phyloP scores from a whole-genome alignment of 2,329 filamentous ascomycete genomes.

The Emmonsia crescens region DNA sequence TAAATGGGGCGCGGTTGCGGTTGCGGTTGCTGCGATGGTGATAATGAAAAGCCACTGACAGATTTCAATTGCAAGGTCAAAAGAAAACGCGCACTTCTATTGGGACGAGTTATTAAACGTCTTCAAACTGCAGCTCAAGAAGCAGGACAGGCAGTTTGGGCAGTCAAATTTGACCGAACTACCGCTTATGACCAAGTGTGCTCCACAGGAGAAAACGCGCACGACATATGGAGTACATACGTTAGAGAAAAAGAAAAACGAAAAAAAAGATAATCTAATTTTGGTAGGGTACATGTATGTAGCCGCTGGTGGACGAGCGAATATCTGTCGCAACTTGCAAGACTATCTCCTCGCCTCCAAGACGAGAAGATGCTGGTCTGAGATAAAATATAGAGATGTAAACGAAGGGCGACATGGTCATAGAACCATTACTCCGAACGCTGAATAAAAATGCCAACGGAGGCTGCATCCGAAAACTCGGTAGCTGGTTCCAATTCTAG shows the following conservation, averaged over 20 bases:
- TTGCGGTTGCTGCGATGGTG: too few relatives aligned
- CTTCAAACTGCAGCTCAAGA: neutral
- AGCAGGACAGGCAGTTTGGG: neutral
- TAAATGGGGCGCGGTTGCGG: neutral
- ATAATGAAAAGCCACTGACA: neutral
- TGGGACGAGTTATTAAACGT: too few relatives aligned
- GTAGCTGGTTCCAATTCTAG: neutral
- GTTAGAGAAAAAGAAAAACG: neutral
- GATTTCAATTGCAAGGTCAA: neutral
- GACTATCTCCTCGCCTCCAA: too few relatives aligned
- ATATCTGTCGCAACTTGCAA: too few relatives aligned
- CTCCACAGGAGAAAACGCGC: neutral
- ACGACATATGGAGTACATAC: neutral
- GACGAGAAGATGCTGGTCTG: too few relatives aligned
- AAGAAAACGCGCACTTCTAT: neutral
- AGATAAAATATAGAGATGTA: neutral
- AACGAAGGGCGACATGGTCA: neutral
- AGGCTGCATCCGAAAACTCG: neutral
- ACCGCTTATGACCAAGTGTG: neutral
- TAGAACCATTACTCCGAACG: neutral
- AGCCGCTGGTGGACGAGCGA: neutral
- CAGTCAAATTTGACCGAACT: neutral
- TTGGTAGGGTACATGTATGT: neutral
- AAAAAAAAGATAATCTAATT: neutral
- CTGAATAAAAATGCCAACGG: neutral